Percentiles rank a stretch among this genome's conserved stretches.
Conservation (phyloP, 1,284 basidiomycete species). For the Marasmius sp. region DNA sequence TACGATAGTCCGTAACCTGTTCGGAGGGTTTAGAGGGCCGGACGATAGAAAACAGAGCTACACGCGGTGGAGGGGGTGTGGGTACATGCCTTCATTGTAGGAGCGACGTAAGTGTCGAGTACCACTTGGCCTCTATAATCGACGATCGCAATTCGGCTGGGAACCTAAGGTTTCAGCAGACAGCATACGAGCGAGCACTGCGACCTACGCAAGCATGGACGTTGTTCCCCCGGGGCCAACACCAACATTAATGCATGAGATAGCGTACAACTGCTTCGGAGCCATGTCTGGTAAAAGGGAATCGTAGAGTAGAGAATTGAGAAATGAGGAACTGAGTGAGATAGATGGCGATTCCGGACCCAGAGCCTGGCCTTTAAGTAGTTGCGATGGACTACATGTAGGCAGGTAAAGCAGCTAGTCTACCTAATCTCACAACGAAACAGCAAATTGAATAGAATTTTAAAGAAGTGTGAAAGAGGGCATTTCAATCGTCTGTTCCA, state of each 20-base stretch:
- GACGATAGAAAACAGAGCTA: not conserved
- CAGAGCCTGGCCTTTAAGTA: too few relatives aligned
- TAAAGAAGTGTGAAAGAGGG: not conserved
- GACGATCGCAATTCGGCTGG: conserved; percentile 62
- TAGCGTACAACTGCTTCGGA: conserved; percentile 48
- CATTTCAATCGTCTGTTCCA: not conserved
- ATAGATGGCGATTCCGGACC: too few relatives aligned
- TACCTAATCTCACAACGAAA: too few relatives aligned
- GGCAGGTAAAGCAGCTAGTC: too few relatives aligned
- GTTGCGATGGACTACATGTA: too few relatives aligned
- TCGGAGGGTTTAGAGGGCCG: not conserved
- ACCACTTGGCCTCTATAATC: conserved; percentile 59
- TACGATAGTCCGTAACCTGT: conserved; percentile 73
- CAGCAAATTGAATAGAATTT: too few relatives aligned
- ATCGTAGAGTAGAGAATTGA: conserved; percentile 8
- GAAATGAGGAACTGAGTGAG: not conserved
- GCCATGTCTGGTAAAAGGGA: conserved; percentile 36
- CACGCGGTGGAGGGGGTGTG: not conserved
- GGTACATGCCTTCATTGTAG: conserved; percentile 52
- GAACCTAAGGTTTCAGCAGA: conserved; percentile 16
- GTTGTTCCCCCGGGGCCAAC: conserved; percentile 75
- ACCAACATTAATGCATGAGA: conserved; percentile 67
- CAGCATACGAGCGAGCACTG: conserved; percentile 9
- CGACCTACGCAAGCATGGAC: conserved; percentile 70
- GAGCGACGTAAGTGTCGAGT: conserved; percentile 62